Conservation (phyloP, 2,329 filamentous ascomycete species). For the Pseudofabraea citricarpa region DNA sequence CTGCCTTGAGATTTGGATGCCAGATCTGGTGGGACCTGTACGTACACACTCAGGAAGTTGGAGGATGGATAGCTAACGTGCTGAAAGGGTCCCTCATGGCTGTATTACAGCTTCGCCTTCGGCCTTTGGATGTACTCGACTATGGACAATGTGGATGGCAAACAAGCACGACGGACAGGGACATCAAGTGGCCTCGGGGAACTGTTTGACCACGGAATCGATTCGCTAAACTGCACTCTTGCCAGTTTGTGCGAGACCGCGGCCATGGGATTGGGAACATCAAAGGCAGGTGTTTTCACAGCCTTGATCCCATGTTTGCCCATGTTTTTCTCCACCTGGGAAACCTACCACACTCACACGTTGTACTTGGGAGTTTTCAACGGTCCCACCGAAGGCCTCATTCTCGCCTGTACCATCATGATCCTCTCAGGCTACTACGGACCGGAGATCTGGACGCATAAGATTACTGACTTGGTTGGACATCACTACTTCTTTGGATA, state of each 20-base stretch:
- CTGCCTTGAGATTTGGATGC: constrained; percentile 73
- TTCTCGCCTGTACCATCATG: constrained; percentile 86
- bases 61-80: not conserved
- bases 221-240: constrained; percentile 94
- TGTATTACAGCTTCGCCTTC: constrained; percentile 93
- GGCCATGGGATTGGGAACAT: constrained; percentile 85
- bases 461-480: constrained; percentile 66
- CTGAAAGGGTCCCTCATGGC: constrained; percentile 75
- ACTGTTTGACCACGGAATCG: constrained; percentile 97
- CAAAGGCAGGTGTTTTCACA: constrained; percentile 82
- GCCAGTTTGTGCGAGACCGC: constrained; percentile 87
- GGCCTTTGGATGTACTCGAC: constrained; percentile 99
- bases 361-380: constrained; percentile 96
- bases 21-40: constrained; percentile 86
- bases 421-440: constrained; percentile 81
- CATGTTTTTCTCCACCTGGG: constrained; percentile 99
- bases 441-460: constrained; percentile 78
- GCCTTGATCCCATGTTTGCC: constrained; percentile 86
- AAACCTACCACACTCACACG: constrained; percentile 98
- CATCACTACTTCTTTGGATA: constrained; percentile 46
- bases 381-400: constrained; percentile 89
- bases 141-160: constrained; percentile 98
- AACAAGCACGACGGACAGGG: constrained; percentile 90
- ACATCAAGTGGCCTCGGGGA: constrained; percentile 94
- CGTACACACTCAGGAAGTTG: constrained; percentile 27